Base-by-base conservation (phyloP, 192 early-diverging fungal genomes). In the Coemansia aciculifera region DNA sequence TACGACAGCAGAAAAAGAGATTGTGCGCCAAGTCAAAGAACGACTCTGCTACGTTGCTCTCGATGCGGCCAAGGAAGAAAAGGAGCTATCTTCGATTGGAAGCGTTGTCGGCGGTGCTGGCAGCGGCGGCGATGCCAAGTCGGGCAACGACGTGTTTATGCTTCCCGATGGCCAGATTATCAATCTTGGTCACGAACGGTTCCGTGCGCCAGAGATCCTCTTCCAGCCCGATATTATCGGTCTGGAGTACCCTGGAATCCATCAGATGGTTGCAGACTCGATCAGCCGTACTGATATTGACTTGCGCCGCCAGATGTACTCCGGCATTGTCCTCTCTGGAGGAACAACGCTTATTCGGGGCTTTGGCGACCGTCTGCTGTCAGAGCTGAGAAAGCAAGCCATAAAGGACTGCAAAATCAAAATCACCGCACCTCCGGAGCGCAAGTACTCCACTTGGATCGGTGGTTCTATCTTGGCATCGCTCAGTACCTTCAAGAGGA, bases 361-460 rank as follows among this genome's bases (percentile, higher is more conserved):
- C 48, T 97, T 98, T 82, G 95, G 95, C 59, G 96, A 98, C 66
- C 89, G 96, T 11, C 72, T 99, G 63, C 86, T 99, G 81, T 78
- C 81, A 49, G 97, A 99, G 77, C 86, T 97, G 61, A 93, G 92
- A 66, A 94, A 91, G 72, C 80, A 94, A 66, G 92, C 95, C 6
- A 74, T 94, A 42, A 95, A 94, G 73, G 96, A 98, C 69, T 86
- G 94, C 72, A 99, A 97, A 85, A 96, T 99, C 77, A 97, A 95
- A 77, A 97, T 99, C 68, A 94, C 89, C 37, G 96, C 96, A 0
- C 96, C 95, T 44, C 96, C 94, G 29, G 97, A 99, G 86, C 91
- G 97, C 65, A 98, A 95, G 77, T 99, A 96, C 81, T 93, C 92
- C 32, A 98, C 96, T 32, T 99, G 97, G 96, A 96, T 98, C 70